Base-by-base conservation (phyloP, 2,329 filamentous ascomycete genomes). In the Fusarium staphyleae region DNA sequence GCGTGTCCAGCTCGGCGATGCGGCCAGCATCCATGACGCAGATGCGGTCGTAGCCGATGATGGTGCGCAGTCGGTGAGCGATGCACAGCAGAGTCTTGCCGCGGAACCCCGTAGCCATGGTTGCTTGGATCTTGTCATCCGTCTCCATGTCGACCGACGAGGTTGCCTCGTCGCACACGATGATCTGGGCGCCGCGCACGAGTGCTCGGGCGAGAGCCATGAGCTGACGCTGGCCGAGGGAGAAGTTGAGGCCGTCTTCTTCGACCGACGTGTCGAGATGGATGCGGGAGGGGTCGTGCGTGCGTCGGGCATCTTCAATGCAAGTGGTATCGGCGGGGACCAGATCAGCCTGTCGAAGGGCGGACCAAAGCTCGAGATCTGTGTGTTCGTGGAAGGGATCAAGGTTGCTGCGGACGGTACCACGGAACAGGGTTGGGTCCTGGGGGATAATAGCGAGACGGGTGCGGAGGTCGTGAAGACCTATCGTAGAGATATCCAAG, bases 81-180 rank as follows among this genome's bases (percentile, higher is more conserved):
- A 98, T 97, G 74, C 92, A 96, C 16, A 98, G 78, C 39, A 98
- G 76, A 3, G 93, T 97, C 78, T 89, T 91, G 53, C 92, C 93
- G 47, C 83, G 81, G 79, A 98, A 98, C 0, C 87, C 93, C 1
- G 83, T 81, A 0, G 90, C 88, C 74, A 98, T 97, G 3, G 93
- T 96, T 48, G 80, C 79, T 74, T 98, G 93, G 70, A 98, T 96
- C 81, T 95, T 96, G 74, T 91, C 88, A 70, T 99, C 95, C 3
- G 93, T 98, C 70, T 97, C 93, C 80, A 97, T 95, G 73, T 98
- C 93, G 7, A 98, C 93, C 0, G 86, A 90, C 2, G 88, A 91
- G 0, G 95, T 99, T 1, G 95, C 95, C 74, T 99, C 95, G 77
- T 99, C 95, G 74, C 93, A 97, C 42, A 99, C 88, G 66, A 98